A percentile compares a stretch with the other conserved stretches of the same genome.
Evolutionary conservation across 2,329 filamentous ascomycete genomes (phyloP).

Genomic region (Akanthomyces lecanii): DNA sequence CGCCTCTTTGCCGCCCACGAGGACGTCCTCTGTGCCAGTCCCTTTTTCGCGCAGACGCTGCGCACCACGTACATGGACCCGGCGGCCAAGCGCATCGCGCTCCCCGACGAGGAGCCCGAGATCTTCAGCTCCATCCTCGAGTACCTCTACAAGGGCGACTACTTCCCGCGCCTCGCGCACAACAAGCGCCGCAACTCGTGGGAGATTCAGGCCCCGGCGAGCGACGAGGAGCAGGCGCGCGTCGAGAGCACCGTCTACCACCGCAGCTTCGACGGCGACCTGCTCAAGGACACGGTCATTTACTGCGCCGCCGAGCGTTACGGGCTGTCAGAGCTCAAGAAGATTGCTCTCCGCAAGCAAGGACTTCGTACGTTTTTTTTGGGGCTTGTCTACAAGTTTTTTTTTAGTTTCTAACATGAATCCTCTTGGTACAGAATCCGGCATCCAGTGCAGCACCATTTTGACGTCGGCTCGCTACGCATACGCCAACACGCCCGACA

Average conservation of each 20-base stretch:
- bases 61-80: conserved; percentile 33
- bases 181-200: conserved; percentile 77
- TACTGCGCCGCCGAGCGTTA: conserved; percentile 88
- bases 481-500: conserved; percentile 83
- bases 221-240: conserved; percentile 40
- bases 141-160: conserved; percentile 91
- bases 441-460: conserved; percentile 81
- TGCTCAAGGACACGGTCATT: conserved; percentile 85
- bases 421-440: conserved; percentile 50
- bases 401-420: background rate
- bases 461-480: conserved; percentile 83
- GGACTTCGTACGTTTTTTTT: conserved; percentile 60
- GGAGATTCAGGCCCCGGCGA: conserved; percentile 64
- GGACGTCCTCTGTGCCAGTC: conserved; percentile 72
- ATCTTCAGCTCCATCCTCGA: conserved; percentile 88
- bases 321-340: conserved; percentile 77
- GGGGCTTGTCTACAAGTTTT: too few relatives aligned
- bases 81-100: conserved; percentile 63
- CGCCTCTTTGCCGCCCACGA: conserved; percentile 90
- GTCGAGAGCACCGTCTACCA: conserved; percentile 67
- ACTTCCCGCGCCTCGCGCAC: conserved; percentile 77
- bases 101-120: conserved; percentile 83
- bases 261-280: conserved; percentile 57
- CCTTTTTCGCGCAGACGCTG: conserved; percentile 60
- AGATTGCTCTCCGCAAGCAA: conserved; percentile 81